Conservation (phyloP, 148 eudicot species). For the Camellia sinensis region DNA sequence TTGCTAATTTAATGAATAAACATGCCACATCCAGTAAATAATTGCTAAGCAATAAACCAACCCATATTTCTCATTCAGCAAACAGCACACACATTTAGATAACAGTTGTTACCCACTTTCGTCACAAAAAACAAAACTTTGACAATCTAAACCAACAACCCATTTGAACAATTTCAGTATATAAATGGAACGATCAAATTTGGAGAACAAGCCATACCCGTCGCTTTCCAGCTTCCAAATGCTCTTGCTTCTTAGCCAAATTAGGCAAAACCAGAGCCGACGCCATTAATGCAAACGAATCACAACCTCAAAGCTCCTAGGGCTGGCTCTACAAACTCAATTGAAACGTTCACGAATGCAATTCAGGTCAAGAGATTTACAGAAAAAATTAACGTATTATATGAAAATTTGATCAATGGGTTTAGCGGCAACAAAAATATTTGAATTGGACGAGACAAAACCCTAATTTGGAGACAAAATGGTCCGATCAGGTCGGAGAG, state of each 20-base stretch:
- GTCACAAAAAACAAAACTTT: not conserved
- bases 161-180: not conserved
- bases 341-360: not conserved
- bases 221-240: constrained; percentile 82
- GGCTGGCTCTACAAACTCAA: not conserved
- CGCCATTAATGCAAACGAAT: constrained; percentile 40
- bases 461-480: not conserved
- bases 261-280: constrained; percentile 56
- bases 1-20: too few species aligned
- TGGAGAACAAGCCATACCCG: constrained; percentile 32
- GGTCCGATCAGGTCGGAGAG: constrained; percentile 18
- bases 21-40: too few species aligned
- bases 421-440: not conserved
- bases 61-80: not conserved
- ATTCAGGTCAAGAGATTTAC: constrained; percentile 3
- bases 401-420: not conserved
- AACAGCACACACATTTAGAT: not conserved
- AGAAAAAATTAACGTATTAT: not conserved
- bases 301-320: constrained; percentile 4
- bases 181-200: not conserved
- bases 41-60: too few species aligned
- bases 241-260: constrained; percentile 53
- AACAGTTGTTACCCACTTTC: not conserved
- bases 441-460: not conserved
- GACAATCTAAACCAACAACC: not conserved